Base-by-base conservation (phyloP, 352 stramenopile species). In the Pythium aristosporum region DNA sequence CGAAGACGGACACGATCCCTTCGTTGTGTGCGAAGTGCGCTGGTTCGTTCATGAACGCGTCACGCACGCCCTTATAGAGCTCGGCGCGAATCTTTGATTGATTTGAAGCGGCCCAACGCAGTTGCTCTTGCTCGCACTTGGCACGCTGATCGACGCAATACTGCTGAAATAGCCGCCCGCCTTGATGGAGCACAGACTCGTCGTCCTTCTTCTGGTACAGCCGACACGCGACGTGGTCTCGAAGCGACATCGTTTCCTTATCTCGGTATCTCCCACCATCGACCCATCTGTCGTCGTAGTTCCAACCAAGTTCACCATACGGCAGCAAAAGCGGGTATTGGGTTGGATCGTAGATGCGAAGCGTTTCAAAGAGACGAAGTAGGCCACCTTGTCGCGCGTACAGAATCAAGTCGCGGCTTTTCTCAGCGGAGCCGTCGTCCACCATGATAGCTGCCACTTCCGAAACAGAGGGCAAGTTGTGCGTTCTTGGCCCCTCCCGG, bases 111-210 rank as follows among this genome's bases (percentile, higher is more conserved):
- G 65, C 50, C 34, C 54, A 70, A 2, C 57, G 42, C 11, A 70
- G 51, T 16, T n/a, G 12, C 39, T 70, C 42, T 61, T 65, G 50
- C 37, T 70, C 50, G 28, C 18, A 12, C 23, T 70, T 70, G 1
- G 63, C 49, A 8, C 43, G 21, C 16, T 62, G 37, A 30, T 70
- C 57, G 7, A 70, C 57, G 7, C 52, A 32, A 15, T 62, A 70
- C 39, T 69, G 63, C 18, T 70, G 63, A 46, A 70, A 65, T 18
- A 70, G 32, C 1, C 51, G 41, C 0, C 63, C 56, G 2, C 55
- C 49, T 1, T 52, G 16, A 15, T 50, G 48, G 18, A 69, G 39
- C 36, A 58, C 9, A 1, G 37, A 48, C 3, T 55, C 16, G 25
- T 59, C 39, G 16, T 21, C 47, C 13, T 16, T 20, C 15, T 53